Evolutionary conservation across 106 monocot species (phyloP).

Genomic region (Dendrobium huoshanense): DNA sequence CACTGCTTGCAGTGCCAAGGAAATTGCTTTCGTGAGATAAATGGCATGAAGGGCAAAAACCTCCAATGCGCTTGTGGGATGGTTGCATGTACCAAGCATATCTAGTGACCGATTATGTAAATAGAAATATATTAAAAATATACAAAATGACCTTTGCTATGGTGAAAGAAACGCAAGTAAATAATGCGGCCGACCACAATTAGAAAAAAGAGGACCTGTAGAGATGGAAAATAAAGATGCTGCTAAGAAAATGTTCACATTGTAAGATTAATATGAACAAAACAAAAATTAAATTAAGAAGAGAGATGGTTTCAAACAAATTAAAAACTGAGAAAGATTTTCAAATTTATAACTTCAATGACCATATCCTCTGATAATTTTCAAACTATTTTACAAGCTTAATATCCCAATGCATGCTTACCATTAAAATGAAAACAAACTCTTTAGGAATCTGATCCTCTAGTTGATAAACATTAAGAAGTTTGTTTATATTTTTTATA

Average conservation of each 20-base stretch:
- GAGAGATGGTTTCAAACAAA: neutral
- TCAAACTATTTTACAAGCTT: neutral
- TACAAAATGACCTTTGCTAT: conserved; percentile 75
- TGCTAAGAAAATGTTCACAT: neutral
- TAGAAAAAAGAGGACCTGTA: too few species aligned
- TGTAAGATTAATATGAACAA: neutral
- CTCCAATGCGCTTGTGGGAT: conserved; percentile 32
- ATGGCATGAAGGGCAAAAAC: conserved; percentile 87
- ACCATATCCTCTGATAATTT: neutral
- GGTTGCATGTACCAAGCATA: conserved; percentile 83
- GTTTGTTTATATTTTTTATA: conserved; percentile 88
- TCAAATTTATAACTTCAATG: neutral
- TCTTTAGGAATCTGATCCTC: conserved; percentile 98
- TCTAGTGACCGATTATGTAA: conserved; percentile 93
- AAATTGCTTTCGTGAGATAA: conserved; percentile 81
- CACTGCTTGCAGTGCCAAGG: conserved; percentile 70
- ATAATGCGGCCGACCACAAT: too few species aligned
- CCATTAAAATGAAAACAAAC: conserved; percentile 96
- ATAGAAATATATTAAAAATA: conserved; percentile 76
- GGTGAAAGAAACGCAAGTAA: conserved; percentile 81
- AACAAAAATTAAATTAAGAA: neutral
- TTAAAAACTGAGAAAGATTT: neutral
- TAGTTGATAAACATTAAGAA: conserved; percentile 94
- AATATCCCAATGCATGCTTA: conserved; percentile 16
- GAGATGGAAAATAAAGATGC: too few species aligned